phyloP scores from a whole-genome alignment of 768 basidiomycete genomes.

The Leucocoprinus leucothites region DNA sequence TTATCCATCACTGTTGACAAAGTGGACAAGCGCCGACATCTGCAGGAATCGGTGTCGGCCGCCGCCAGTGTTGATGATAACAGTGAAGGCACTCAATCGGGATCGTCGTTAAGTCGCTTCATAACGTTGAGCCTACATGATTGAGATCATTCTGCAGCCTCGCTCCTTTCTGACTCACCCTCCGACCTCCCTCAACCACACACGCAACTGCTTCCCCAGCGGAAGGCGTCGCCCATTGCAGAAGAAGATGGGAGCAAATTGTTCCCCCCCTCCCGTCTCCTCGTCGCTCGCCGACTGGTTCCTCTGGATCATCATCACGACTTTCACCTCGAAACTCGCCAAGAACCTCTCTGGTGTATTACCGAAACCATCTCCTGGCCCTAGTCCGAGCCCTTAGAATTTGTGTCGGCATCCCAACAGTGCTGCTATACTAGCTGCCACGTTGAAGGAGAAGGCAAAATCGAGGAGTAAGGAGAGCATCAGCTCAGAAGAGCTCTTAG shows the following conservation, averaged over 20 bases:
- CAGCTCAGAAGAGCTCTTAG: neutral
- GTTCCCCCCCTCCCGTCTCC: conserved; percentile 56
- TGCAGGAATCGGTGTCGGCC: conserved; percentile 29
- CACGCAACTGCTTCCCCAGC: neutral
- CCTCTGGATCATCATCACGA: conserved; percentile 15
- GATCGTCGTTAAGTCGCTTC: neutral
- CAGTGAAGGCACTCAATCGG: no score
- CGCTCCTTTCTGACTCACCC: neutral
- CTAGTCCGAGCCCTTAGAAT: conserved; percentile 20
- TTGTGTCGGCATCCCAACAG: neutral
- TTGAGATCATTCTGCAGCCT: conserved; percentile 13
- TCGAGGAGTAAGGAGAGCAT: neutral
- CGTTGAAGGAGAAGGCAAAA: conserved; percentile 15
- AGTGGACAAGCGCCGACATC: conserved; percentile 54
- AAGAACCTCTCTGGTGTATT: conserved; percentile 17
- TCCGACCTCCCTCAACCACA: no score
- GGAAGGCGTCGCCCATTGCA: conserved; percentile 35
- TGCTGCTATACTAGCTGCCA: conserved; percentile 2
- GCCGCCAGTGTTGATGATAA: no score
- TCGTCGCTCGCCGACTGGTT: conserved; percentile 39
- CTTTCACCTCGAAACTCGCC: conserved; percentile 14
- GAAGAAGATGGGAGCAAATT: conserved; percentile 59
- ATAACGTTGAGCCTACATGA: conserved; percentile 8
- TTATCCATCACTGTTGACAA: conserved; percentile 58
- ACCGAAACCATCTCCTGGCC: conserved; percentile 23